A percentile compares a stretch with the other conserved stretches of the same genome.
Evolutionary conservation across 805 yeast genomes (phyloP).

Genomic region (Cyberlindnera maclurae): DNA sequence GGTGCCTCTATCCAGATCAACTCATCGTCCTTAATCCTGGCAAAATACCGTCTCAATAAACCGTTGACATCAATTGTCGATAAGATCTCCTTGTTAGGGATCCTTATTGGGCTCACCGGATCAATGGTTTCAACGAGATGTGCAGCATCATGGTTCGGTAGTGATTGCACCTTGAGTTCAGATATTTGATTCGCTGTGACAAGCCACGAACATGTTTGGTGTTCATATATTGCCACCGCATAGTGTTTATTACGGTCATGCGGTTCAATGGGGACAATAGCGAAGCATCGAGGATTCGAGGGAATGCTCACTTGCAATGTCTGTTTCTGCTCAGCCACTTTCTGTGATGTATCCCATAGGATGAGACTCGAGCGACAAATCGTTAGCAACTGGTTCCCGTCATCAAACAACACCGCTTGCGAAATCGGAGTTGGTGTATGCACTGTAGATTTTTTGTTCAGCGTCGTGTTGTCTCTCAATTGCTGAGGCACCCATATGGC

Average conservation of each 20-base stretch:
- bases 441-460: constrained; percentile 33
- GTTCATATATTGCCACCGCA: constrained; percentile 43
- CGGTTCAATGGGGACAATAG: constrained; percentile 29
- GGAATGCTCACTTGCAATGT: constrained; percentile 10
- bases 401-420: constrained; percentile 41
- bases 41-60: constrained; percentile 40
- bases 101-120: constrained; percentile 43
- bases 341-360: constrained; percentile 52
- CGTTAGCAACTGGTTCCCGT: constrained; percentile 40
- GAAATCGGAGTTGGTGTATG: constrained; percentile 40
- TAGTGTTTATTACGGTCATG: constrained; percentile 33
- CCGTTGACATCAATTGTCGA: constrained; percentile 54
- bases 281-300: constrained; percentile 23
- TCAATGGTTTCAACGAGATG: constrained; percentile 52
- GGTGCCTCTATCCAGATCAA: constrained; percentile 49
- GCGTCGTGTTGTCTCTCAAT: constrained; percentile 27
- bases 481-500: constrained; percentile 49
- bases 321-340: constrained; percentile 20
- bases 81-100: constrained; percentile 37
- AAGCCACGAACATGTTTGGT: constrained; percentile 37
- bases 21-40: constrained; percentile 23
- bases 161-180: constrained; percentile 28
- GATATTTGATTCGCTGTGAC: constrained; percentile 19
- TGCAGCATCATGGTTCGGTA: constrained; percentile 34
- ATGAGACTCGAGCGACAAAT: constrained; percentile 39